Evolutionary conservation across 768 basidiomycete genomes (phyloP), one percentile per base, ranked within the genome.

Genomic region (Sporobolomyces roseus): DNA sequence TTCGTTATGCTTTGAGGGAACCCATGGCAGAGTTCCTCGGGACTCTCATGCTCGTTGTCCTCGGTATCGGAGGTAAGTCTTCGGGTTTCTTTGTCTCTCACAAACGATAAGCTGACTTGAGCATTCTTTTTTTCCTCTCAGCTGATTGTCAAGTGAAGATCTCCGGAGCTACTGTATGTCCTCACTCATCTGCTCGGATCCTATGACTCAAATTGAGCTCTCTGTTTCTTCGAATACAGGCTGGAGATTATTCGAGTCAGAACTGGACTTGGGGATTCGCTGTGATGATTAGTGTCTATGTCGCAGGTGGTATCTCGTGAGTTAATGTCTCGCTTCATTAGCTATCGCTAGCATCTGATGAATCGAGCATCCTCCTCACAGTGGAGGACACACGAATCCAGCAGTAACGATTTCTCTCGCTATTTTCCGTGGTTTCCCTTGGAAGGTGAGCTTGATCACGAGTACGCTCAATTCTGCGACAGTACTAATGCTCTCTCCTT

Each of bases 21-120:
- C 70, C 70, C 12, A 41, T 72, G 29, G 70, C 70, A 27, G 70
- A 72, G 35, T 72, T 72, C 35, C 53, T 72, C 2, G 70, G 41
- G 10, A 52, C 63, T 8, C 17, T 72, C 6, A 36, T 65, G 0
- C 53, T 72, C 27, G 38, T 72, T 23, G 32, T 61, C 2, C 53
- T 72, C 21, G 70, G 70, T 5, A 17, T 68, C n/a, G 70, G 70
- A 23, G 35, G 65, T 63, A 43, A n/a, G 63, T 49, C 29, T 8
- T n/a, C 10, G 12, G 30, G 19, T 6, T 43, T n/a, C 1, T 25
- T 6, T 4, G 49, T 16, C 13, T 27, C 21, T 33, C 52, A 14
- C 27, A 5, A n/a, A 33, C 30, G 12, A 46, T 14, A 16, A 23
- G 52, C 4, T 27, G n/a, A 35, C 27, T 19, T 43, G 27, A 25